Evolutionary conservation across 805 yeast genomes (phyloP), one percentile per base, ranked within the genome.

Genomic region (Priceomyces haplophilus): DNA sequence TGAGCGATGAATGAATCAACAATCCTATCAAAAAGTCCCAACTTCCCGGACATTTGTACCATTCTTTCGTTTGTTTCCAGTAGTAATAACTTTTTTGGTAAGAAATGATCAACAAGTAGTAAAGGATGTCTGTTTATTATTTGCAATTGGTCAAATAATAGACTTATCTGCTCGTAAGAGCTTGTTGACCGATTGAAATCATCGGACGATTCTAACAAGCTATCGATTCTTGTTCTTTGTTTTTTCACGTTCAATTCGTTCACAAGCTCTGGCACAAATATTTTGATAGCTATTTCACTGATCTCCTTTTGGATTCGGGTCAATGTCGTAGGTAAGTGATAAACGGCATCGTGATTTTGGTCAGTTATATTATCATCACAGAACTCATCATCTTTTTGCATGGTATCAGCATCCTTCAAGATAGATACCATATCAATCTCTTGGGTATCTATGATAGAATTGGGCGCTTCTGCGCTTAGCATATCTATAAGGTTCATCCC

Each of bases 21-120:
- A 3, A 83, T 50, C 29, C 69, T 61, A 51, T 83, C 80, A 47
- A 83, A 69, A 36, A 74, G 64, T 45, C 64, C 65, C 44, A 83
- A 79, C 52, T 85, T 85, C 21, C 82, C 85, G 16, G 86, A 78
- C 7, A 81, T 67, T 33, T 62, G 61, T 33, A 72, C 62, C 38
- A 84, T 62, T 37, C 75, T 59, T 41, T 77, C 80, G 45, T 78
- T 83, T 1, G 85, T 70, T 49, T 83, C 86, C 81, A 80, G 77
- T 30, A 83, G 63, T 12, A 86, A 57, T 48, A 85, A 63, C 43
- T 82, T 83, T 50, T 80, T 79, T 6, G 93, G 89, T 58, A 85
- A 80, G 52, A 79, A 86, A 59, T 86, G 93, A 50, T 84, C 86
- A 23, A 85, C 90, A 34, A 86, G 58, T 31, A 86, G 62, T 33